Evolutionary conservation across 2,329 filamentous ascomycete species (phyloP), one percentile per base, ranked within the genome.

Genomic region (Microsporum canis): DNA sequence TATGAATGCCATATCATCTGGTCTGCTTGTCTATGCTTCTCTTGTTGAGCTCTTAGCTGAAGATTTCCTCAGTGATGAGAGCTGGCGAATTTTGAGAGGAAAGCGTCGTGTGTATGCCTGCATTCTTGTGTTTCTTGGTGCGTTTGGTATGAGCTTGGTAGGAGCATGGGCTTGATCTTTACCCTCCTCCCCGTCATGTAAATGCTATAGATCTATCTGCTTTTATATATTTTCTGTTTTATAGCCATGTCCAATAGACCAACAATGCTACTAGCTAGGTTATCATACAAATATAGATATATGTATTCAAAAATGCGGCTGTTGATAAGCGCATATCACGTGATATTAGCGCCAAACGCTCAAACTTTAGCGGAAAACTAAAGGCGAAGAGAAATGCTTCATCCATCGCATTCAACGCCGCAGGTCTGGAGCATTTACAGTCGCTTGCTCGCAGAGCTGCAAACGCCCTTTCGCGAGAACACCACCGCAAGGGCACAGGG

Each of bases 1-100:
- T 66, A 91, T 91, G 87, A 91, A 92, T 66, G 88, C 87, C 57
- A 86, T 92, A 41, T 89, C 86, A 0, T 84, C 86, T n/a, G 88
- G 88, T 0, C 76, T 92, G 43, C 73, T 92, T 39, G 78, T 91
- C 5, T 92, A 89, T 68, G 88, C 88, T 0, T 88, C 87, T 0
- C 75, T 92, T 27, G 88, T 92, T 0, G 88, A 92, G 73, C 76
- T 92, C 14, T 79, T 92, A 62, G 86, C 87, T 0, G 88, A 91
- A 71, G 88, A 92, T 69, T 91, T 91, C 64, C 70, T 91, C 63
- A 84, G 83, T 10, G 87, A 89, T 66, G 86, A 88, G 77, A 89
- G 86, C 72, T 89, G 88, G 78, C 80, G 79, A 66, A 77, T 82
- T 23, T 75, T 90, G 41, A 81, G 80, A 61, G 87, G 87, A 0